Conservation (phyloP, 2,329 filamentous ascomycete genomes). For the Thelonectria rubi region DNA sequence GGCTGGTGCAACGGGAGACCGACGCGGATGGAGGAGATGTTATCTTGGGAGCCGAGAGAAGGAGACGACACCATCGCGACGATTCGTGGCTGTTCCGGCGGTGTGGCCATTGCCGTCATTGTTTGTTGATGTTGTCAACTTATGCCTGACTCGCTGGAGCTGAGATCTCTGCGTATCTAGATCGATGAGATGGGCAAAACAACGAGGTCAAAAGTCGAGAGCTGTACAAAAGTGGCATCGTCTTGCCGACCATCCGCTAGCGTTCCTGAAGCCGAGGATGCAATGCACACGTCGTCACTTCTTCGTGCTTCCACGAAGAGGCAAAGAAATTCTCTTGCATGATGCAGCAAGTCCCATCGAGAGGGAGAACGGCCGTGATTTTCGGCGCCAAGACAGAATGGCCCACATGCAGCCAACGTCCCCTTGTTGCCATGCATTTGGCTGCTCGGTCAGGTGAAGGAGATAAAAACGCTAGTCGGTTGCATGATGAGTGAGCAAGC, state of each 20-base stretch:
- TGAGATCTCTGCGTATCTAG: constrained; percentile 3
- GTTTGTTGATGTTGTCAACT: not conserved
- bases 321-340: not conserved
- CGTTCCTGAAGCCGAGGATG: not conserved
- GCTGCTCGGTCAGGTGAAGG: constrained; percentile 16
- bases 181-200: constrained; percentile 3
- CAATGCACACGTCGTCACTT: not conserved
- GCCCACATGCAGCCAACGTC: constrained; percentile 13
- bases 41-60: not conserved
- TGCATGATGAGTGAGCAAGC: constrained; percentile 3
- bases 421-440: constrained; percentile 24
- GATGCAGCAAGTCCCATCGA: constrained; percentile 4
- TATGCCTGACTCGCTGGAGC: not conserved
- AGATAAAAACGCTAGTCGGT: constrained; percentile 8
- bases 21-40: not conserved
- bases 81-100: constrained; percentile 1
- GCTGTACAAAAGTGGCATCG: not conserved
- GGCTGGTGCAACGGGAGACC: not conserved
- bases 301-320: not conserved
- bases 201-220: constrained; percentile 2
- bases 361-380: constrained; percentile 7
- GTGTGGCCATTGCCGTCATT: not conserved
- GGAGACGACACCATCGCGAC: not conserved
- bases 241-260: constrained; percentile 1
- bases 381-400: constrained; percentile 16